Evolutionary conservation across 306 rosid genomes (phyloP), one percentile per base, ranked within the genome.

Genomic region (Cucurbita argyrosperma): DNA sequence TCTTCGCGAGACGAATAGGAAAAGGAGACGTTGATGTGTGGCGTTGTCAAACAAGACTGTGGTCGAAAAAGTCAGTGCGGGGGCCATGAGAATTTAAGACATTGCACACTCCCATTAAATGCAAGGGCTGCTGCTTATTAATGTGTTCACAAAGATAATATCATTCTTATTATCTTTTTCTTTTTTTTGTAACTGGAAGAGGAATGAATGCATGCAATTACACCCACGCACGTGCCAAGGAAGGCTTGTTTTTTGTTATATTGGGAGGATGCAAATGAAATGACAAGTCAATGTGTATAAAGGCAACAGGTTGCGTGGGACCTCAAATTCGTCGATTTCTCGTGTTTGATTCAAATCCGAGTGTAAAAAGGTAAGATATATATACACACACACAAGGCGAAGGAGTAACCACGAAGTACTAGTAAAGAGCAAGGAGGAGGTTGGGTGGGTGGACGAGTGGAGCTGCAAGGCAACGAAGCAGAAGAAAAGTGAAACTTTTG

Each of bases 221-320:
- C 35, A 30, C 35, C 35, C 35, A 30, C 35, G 35, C 35, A 30
- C 35, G 35, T 43, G 47, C 47, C 47, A 43, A 43, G 5, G 5
- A 7, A 10, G 51, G 51, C 51, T 46, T 46, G 51, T 30, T 30
- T 30, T 30, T 30, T 30, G 35, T 30, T 30, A 63, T 63, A 63
- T 63, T 63, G 70, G 49, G 70, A 15, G 70, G 49, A 39, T 63
- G 70, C 70, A 63, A 39, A n/a, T 40, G 70, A 63, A 63, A 63
- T 39, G 70, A 63, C 70, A 39, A 63, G 70, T 63, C 30, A 63
- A 40, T 63, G 50, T 62, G 68, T 62, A 62, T 63, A 63, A 63
- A 63, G 70, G 50, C 50, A 40, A 40, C 70, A 39, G 50, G 50
- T 63, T 63, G 70, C 50, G 70, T 63, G 70, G 70, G 70, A 9